These are phyloP conservation scores for Trifolium pratense DNA, from an alignment of 306 rosid genomes.

Conservation along the genomic window DNA sequence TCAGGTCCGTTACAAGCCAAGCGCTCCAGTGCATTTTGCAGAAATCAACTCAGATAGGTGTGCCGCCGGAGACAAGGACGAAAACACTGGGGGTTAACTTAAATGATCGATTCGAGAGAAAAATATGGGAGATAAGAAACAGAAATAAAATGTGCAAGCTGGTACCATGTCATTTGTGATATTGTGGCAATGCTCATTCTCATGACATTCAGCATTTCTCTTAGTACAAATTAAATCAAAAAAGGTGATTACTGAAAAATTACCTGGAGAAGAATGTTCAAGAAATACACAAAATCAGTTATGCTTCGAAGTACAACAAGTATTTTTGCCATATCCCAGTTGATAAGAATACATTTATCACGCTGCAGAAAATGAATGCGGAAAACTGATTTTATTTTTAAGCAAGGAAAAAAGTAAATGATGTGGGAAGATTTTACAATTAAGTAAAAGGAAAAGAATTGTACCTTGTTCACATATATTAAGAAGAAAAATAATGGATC, in stretches of 20 bases:
- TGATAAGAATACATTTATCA: constrained; percentile 53
- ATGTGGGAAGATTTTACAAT: constrained; percentile 2
- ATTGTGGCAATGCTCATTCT: too few species aligned
- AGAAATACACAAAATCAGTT: constrained; percentile 66
- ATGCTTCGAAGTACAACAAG: constrained; percentile 75
- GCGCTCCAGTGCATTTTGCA: too few species aligned
- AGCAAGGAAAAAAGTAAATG: not conserved
- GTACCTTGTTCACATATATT: constrained; percentile 60
- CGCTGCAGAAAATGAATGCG: constrained; percentile 49
- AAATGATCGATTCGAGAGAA: too few species aligned
- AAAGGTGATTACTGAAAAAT: constrained; percentile 21
- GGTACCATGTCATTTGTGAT: too few species aligned
- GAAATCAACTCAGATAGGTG: too few species aligned
- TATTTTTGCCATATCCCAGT: constrained; percentile 48
- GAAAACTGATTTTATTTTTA: constrained; percentile 3
- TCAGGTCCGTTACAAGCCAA: too few species aligned
- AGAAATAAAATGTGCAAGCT: too few species aligned
- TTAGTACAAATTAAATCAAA: not conserved
- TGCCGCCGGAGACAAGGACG: too few species aligned
- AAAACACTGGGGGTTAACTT: too few species aligned
- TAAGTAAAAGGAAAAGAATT: constrained; percentile 31
- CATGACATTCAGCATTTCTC: too few species aligned
- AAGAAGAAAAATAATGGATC: constrained; percentile 84
- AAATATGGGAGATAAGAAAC: too few species aligned
- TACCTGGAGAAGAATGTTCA: constrained; percentile 90